These are phyloP conservation scores for Beauveria brongniartii DNA, from an alignment of 2,329 filamentous ascomycete genomes.

Conservation along the genomic window DNA sequence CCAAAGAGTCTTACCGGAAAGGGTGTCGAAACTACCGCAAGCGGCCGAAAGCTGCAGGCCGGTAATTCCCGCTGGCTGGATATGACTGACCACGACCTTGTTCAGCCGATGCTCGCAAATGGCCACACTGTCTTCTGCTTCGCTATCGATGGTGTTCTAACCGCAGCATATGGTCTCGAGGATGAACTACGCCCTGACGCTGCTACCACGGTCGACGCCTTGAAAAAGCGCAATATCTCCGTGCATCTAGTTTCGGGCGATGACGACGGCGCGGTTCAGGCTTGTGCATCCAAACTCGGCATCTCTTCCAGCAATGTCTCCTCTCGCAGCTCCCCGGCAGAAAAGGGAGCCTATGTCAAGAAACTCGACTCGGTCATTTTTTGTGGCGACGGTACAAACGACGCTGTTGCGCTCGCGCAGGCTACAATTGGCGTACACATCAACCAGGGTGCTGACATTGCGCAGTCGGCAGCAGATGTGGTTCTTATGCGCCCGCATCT, in stretches of 20 bases:
- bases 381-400: slow-evolving; percentile 72
- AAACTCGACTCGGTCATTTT: slow-evolving; percentile 48
- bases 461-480: slow-evolving; percentile 59
- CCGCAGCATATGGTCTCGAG: slow-evolving; percentile 37
- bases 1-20: slow-evolving; percentile 34
- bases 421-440: slow-evolving; percentile 67
- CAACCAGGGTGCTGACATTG: slow-evolving; percentile 53
- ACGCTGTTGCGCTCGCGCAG: slow-evolving; percentile 63
- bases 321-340: slow-evolving; percentile 35
- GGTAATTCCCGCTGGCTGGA: slow-evolving; percentile 44
- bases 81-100: slow-evolving; percentile 21
- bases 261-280: slow-evolving; percentile 39
- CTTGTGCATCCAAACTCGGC: slow-evolving; percentile 29
- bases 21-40: slow-evolving; percentile 32
- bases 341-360: slow-evolving; percentile 39
- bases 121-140: slow-evolving; percentile 42
- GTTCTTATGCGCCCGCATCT: slow-evolving; percentile 55
- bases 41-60: slow-evolving; percentile 29
- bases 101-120: slow-evolving; percentile 26
- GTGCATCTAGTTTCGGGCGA: slow-evolving; percentile 47
- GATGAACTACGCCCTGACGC: slow-evolving; percentile 39
- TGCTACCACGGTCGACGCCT: slow-evolving; percentile 21
- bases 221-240: slow-evolving; percentile 30
- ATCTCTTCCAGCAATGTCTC: slow-evolving; percentile 31
- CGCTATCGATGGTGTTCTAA: slow-evolving; percentile 26